A percentile compares a stretch with the other conserved stretches of the same genome.
Conservation (phyloP, 2,329 filamentous ascomycete species). For the Cladosporium sp. region DNA sequence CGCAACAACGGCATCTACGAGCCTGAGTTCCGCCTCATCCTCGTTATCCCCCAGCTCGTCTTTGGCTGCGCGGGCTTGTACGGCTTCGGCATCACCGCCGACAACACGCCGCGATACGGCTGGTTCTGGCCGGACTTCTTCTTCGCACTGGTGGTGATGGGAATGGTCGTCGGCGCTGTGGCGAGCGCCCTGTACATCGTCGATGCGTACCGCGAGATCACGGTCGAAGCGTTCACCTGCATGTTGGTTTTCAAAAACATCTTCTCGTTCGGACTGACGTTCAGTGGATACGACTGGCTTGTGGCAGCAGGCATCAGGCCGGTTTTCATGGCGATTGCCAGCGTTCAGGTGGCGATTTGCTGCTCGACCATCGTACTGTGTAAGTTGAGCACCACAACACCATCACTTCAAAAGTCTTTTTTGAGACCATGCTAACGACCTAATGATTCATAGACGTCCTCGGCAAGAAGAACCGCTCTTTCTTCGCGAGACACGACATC, state of each 20-base stretch:
- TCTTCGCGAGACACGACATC: constrained; percentile 74
- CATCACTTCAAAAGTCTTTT: neutral
- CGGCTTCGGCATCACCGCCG: constrained; percentile 75
- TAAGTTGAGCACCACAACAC: constrained; percentile 52
- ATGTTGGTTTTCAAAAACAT: constrained; percentile 93
- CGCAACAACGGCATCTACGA: constrained; percentile 82
- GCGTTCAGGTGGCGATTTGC: constrained; percentile 77
- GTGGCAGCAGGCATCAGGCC: constrained; percentile 60
- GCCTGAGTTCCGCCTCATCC: constrained; percentile 82
- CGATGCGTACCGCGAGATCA: constrained; percentile 84
- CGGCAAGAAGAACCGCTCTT: constrained; percentile 74
- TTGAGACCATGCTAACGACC: neutral
- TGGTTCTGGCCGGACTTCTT: constrained; percentile 78
- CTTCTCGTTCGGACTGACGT: constrained; percentile 84
- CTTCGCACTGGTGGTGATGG: constrained; percentile 79
- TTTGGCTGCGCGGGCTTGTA: constrained; percentile 77
- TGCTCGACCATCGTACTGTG: constrained; percentile 73
- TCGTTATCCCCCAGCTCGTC: constrained; percentile 79
- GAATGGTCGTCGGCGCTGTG: constrained; percentile 90
- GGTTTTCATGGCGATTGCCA: constrained; percentile 70
- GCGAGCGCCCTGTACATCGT: constrained; percentile 85
- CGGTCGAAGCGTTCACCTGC: constrained; percentile 85
- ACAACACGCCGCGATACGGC: constrained; percentile 61
- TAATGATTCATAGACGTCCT: constrained; percentile 61
- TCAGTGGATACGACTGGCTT: constrained; percentile 82